phyloP scores from a whole-genome alignment of 257 asterid species.

The Solanum acaule region DNA sequence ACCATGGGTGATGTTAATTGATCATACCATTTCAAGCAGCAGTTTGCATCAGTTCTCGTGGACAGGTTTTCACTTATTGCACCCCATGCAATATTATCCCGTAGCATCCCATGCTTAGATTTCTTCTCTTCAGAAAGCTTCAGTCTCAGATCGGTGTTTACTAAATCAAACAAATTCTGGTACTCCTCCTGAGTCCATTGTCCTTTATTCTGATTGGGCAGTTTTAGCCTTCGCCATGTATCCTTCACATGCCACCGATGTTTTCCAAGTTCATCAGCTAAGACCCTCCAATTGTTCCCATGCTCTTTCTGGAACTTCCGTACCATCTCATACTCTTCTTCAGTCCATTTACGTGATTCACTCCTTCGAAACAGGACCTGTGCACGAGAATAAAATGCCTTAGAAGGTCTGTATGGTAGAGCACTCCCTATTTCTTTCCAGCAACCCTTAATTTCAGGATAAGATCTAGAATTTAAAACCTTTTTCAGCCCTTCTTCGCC shows the following conservation, averaged over 20 bases:
- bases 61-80: background rate
- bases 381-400: background rate
- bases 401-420: background rate
- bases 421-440: background rate
- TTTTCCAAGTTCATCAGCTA: slow-evolving; percentile 1
- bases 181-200: background rate
- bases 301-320: background rate
- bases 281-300: background rate
- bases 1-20: background rate
- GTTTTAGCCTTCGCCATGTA: background rate
- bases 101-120: background rate
- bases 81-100: background rate
- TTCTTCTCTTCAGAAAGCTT: background rate
- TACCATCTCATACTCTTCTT: background rate
- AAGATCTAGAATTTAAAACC: background rate
- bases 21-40: background rate
- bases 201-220: background rate
- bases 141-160: background rate
- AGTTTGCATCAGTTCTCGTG: background rate
- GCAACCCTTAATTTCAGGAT: background rate
- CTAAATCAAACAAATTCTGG: background rate
- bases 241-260: slow-evolving; percentile 1
- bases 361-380: slow-evolving; percentile 1
- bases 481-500: background rate
- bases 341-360: background rate